Conservation (phyloP, 768 basidiomycete genomes). For the Calocybe gangraenosa region DNA sequence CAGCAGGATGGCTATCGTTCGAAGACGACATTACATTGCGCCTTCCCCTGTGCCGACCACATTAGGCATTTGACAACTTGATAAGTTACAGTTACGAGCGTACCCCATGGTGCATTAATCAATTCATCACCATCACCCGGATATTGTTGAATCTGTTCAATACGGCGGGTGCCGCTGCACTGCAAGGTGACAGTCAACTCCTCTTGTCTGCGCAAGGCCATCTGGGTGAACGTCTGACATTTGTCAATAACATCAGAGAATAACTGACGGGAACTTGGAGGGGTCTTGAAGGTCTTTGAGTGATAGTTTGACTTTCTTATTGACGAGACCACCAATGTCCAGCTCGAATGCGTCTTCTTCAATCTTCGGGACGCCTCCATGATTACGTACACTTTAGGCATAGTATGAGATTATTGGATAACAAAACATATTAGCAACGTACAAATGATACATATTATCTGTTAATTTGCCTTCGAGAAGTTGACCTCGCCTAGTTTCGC, state of each 20-base stretch:
- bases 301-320: constrained; percentile 36
- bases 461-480: constrained; percentile 43
- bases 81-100: constrained; percentile 3
- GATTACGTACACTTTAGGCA: constrained; percentile 42
- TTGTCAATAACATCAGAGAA: not conserved
- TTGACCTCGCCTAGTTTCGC: constrained; percentile 42
- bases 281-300: constrained; percentile 47
- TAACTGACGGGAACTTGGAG: constrained; percentile 39
- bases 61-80: not conserved
- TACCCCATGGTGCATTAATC: constrained; percentile 47
- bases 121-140: constrained; percentile 54
- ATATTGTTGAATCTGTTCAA: constrained; percentile 48
- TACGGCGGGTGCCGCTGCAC: constrained; percentile 49
- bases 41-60: constrained; percentile 31
- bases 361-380: constrained; percentile 49
- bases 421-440: constrained; percentile 12
- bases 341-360: constrained; percentile 41
- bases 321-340: constrained; percentile 51
- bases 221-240: not conserved
- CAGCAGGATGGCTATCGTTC: not conserved
- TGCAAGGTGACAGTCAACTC: constrained; percentile 52
- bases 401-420: not conserved
- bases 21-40: constrained; percentile 34
- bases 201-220: constrained; percentile 28
- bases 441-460: constrained; percentile 48